Evolutionary conservation across 1,284 basidiomycete genomes (phyloP).

Genomic region (Ustilago cynodontis): DNA sequence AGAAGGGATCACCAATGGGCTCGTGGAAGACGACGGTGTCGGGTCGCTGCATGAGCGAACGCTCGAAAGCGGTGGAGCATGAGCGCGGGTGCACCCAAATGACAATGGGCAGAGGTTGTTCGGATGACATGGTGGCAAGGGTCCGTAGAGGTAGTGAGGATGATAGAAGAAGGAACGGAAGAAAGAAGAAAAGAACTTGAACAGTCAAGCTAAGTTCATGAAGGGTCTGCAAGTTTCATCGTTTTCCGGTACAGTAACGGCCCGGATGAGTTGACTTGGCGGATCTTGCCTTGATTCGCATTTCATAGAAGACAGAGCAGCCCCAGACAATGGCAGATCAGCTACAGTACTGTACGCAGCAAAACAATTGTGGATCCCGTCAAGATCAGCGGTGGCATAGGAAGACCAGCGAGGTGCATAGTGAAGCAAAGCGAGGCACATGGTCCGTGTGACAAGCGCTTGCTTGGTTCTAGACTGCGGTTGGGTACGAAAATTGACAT

Average conservation of each 20-base stretch:
- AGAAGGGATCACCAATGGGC: slow-evolving; percentile 64
- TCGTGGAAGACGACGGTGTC: slow-evolving; percentile 65
- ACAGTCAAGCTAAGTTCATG: not conserved
- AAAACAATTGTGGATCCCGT: not conserved
- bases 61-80: slow-evolving; percentile 64
- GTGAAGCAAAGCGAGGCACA: slow-evolving; percentile 11
- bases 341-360: not conserved
- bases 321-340: not conserved
- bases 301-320: not conserved
- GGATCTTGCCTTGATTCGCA: not conserved
- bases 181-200: not conserved
- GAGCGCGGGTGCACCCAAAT: slow-evolving; percentile 63
- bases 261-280: not conserved
- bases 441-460: slow-evolving; percentile 23
- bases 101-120: slow-evolving; percentile 52
- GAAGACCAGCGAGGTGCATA: slow-evolving; percentile 16
- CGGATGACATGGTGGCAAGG: slow-evolving; percentile 14
- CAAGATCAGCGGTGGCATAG: slow-evolving; percentile 6
- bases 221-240: not conserved
- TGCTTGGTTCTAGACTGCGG: not conserved
- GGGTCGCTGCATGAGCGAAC: slow-evolving; percentile 61
- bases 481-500: no score
- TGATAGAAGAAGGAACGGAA: slow-evolving; percentile 1
- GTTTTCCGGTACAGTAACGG: not conserved
- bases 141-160: not conserved